Evolutionary conservation across 176 grass and related monocot species (phyloP), one percentile per base, ranked within the genome.

Genomic region (Musa itinerans): DNA sequence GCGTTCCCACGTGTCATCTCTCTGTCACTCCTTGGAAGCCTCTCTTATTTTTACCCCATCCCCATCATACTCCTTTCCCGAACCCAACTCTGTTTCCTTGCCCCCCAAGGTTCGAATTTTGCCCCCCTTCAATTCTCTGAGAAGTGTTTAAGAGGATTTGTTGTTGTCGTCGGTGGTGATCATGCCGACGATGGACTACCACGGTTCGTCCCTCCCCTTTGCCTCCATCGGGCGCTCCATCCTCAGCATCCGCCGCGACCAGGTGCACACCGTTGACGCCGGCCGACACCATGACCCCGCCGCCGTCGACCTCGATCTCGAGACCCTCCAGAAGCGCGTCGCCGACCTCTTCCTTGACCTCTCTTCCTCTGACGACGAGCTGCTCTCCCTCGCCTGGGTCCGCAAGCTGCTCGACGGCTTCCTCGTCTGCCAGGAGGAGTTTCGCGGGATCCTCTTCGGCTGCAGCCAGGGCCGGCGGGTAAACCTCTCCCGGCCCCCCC

Each of bases 311-410:
- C 71, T 57, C 71, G 80, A 90, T 27, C 48, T 88, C 68, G 86
- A 92, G 56, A 76, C 69, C 79, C 89, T 92, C 76, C 90, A 89
- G 74, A 84, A 70, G 81, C 86, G 58, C 79, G 79, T 78, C 26
- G 73, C 84, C 63, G 82, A 78, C 52, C 83, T 96, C 27, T 83
- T 96, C 79, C 26, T 78, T 16, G 79, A 53, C 54, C 29, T 75
- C 52, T 2, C 51, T 57, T 11, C 52, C 61, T 2, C 78, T 29
- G 1, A 21, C 21, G 58, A 63, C 1, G 73, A 85, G 24, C 15
- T 83, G 1, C 87, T 97, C 57, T 89, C 94, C n/a, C 88, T 98
- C 11, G 52, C 86, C 21, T 98, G 94, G 90, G 84, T 87, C 3
- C 53, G 72, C 52, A 57, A 78, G 59, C 86, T 98, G 54, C 80